A percentile compares a stretch with the other conserved stretches of the same genome.
phyloP scores from a whole-genome alignment of 768 basidiomycete species.

The Leucocoprinus sp. region DNA sequence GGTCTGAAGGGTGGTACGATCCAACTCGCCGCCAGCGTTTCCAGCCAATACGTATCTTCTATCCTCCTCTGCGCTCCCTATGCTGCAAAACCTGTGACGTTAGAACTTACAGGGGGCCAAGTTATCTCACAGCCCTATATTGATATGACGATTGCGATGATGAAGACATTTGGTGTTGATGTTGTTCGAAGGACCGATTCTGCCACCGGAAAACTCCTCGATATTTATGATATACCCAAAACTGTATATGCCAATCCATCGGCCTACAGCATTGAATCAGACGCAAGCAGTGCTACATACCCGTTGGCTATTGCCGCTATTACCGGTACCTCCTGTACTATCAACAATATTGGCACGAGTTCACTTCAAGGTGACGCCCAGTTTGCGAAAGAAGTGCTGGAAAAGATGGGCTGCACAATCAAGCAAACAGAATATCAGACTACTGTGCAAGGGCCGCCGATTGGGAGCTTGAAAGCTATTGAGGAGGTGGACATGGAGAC shows the following conservation, averaged over 20 bases:
- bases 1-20: conserved; percentile 80
- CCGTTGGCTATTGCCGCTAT: conserved; percentile 96
- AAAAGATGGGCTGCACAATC: conserved; percentile 92
- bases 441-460: conserved; percentile 84
- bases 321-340: conserved; percentile 94
- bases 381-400: conserved; percentile 88
- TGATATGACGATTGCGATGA: conserved; percentile 99
- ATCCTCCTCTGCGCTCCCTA: conserved; percentile 97
- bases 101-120: conserved; percentile 87
- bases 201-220: conserved; percentile 50
- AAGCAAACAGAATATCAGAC: conserved; percentile 83
- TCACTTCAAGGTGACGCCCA: conserved; percentile 97
- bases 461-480: conserved; percentile 73
- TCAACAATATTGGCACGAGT: conserved; percentile 80
- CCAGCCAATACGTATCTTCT: conserved; percentile 96
- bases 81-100: conserved; percentile 69
- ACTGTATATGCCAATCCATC: conserved; percentile 70
- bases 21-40: conserved; percentile 87
- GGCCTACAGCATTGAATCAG: conserved; percentile 86
- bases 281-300: conserved; percentile 94
- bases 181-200: conserved; percentile 62
- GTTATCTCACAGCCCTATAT: conserved; percentile 99
- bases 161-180: conserved; percentile 82
- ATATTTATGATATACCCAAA: conserved; percentile 85
- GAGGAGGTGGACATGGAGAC: conserved; percentile 94